Evolutionary conservation across 495 filamentous ascomycete species (phyloP).

Genomic region (Arthonia radiata): DNA sequence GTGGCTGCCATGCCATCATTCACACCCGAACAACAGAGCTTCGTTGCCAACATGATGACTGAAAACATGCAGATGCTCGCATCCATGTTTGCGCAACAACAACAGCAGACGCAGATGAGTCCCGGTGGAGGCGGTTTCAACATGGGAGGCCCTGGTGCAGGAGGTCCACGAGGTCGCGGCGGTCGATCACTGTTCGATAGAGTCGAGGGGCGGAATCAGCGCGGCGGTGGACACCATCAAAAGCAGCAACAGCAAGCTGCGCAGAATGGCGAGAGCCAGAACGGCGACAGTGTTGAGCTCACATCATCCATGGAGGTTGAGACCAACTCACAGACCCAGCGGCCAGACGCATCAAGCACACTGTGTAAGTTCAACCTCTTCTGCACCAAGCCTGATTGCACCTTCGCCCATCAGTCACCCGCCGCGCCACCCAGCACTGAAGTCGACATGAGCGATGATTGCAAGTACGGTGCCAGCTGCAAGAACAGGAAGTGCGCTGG

Average conservation of each 20-base stretch:
- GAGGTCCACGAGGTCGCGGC: no score
- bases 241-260: conserved; percentile 11
- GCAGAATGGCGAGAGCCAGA: conserved; percentile 7
- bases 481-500: conserved; percentile 85
- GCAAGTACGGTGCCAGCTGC: conserved; percentile 71
- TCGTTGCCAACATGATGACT: conserved; percentile 63
- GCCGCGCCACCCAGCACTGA: conserved; percentile 61
- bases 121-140: conserved; percentile 9
- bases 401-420: conserved; percentile 82
- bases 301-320: conserved; percentile 25
- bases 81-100: conserved; percentile 22
- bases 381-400: conserved; percentile 74
- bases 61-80: conserved; percentile 77
- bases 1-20: conserved; percentile 20
- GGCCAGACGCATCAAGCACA: conserved; percentile 17
- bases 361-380: conserved; percentile 68
- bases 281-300: conserved; percentile 17
- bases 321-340: conserved; percentile 7
- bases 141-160: conserved; percentile 7
- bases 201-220: conserved; percentile 26
- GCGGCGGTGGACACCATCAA: conserved; percentile 15
- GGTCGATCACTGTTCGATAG: conserved; percentile 62
- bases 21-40: conserved; percentile 46
- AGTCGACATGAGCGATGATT: conserved; percentile 57
- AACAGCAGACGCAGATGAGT: conserved; percentile 17